phyloP scores from a whole-genome alignment of 1,139 yeast species.

The Kodamaea fungicola region DNA sequence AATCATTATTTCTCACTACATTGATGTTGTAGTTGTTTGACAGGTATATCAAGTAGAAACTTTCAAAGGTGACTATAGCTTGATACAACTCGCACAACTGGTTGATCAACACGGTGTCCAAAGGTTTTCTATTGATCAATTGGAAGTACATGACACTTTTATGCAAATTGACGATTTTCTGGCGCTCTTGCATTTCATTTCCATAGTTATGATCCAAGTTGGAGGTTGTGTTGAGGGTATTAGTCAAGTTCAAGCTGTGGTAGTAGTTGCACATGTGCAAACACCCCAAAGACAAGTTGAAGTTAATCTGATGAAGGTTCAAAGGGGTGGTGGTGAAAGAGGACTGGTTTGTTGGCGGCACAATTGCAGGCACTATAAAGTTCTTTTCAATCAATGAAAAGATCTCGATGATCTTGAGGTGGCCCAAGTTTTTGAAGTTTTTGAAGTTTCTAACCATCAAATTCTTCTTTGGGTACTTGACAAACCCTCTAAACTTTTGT shows the following conservation, averaged over 20 bases:
- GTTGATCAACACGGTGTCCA: conserved; percentile 17
- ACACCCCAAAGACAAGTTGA: conserved; percentile 31
- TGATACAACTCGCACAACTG: conserved; percentile 38
- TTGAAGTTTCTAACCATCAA: conserved; percentile 19
- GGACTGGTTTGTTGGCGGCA: conserved; percentile 12
- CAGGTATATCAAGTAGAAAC: conserved; percentile 30
- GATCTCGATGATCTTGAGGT: conserved; percentile 27
- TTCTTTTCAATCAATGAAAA: conserved; percentile 28
- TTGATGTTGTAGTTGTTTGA: conserved; percentile 23
- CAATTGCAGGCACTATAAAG: conserved; percentile 24
- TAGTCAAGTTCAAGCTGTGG: conserved; percentile 26
- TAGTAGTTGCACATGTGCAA: conserved; percentile 36
- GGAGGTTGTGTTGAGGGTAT: conserved; percentile 15
- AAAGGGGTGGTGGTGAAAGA: conserved; percentile 9
- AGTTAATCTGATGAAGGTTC: conserved; percentile 30
- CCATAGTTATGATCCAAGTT: conserved; percentile 15
- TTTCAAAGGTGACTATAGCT: conserved; percentile 30
- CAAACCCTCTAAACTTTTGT: conserved; percentile 22
- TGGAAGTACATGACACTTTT: conserved; percentile 38
- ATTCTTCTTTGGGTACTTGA: conserved; percentile 17
- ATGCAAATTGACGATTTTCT: conserved; percentile 30
- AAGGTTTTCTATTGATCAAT: conserved; percentile 26
- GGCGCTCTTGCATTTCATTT: conserved; percentile 26
- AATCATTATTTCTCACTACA: conserved; percentile 20
- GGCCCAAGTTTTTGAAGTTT: conserved; percentile 25